Evolutionary conservation across 2,329 filamentous ascomycete species (phyloP), one percentile per base, ranked within the genome.

Genomic region (Aspergillus terreus): DNA sequence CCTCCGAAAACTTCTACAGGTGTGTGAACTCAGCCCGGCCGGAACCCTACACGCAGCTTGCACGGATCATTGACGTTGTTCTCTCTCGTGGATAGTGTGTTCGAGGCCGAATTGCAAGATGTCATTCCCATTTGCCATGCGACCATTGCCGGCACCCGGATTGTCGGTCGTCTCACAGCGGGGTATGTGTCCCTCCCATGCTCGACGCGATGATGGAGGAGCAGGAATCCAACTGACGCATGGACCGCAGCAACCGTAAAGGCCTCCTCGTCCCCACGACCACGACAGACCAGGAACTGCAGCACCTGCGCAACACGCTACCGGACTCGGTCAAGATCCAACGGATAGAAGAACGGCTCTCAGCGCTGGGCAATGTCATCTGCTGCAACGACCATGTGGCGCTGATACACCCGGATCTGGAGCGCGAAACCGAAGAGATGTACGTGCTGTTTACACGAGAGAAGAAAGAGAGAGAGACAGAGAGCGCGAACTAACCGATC

Each of bases 1-100:
- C 90, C 64, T 96, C 90, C 68, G 92, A 96, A 81, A 97, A 97
- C 83, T 99, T 99, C 76, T 97, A 97, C 85, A 92, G 84, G 84
- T 87, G 71, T 56, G 61, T 48, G 25, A 10, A 12, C 15, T 46
- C 33, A 30, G 12, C 4, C 14, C 10, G 25, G 14, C 21, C 25
- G 10, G 17, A 4, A 21, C 32, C n/a, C 10, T 32, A 2, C 44
- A 19, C 6, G 10, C 14, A 38, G 14, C 27, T 30, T 11, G 15
- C 21, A 25, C 19, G 40, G 33, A 2, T 10, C 25, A 41, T 44
- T 50, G 17, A 51, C 44, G 38, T 19, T 7, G 6, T 25, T 40
- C 10, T 10, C 11, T 17, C 35, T 43, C 17, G 56, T 58, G 11
- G 17, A 42, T 42, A 90, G 90, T 79, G 84, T 97, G 71, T 97